Percentiles rank a stretch among this genome's conserved stretches.
phyloP scores from a whole-genome alignment of 495 filamentous ascomycete species.

The Cladorrhinum samala region DNA sequence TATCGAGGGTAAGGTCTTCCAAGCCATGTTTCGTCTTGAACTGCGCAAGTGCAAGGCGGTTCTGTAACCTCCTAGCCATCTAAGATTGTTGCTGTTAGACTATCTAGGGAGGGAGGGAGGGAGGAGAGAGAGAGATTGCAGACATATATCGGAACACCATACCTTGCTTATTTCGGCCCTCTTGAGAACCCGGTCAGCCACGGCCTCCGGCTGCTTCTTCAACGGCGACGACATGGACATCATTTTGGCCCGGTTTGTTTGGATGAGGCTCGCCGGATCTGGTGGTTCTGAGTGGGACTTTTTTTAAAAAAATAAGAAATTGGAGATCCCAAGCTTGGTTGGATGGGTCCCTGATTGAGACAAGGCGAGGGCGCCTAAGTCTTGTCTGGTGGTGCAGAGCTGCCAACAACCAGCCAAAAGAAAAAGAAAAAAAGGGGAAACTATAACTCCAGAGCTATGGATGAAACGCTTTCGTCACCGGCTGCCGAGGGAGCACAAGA shows the following conservation, averaged over 20 bases:
- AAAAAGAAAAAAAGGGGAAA: not conserved
- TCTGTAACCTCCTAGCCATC: constrained; percentile 87
- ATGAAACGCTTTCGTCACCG: constrained; percentile 3
- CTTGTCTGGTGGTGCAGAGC: not conserved
- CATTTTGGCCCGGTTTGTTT: constrained; percentile 13
- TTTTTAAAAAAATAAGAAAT: constrained; percentile 13
- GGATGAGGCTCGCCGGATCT: constrained; percentile 13
- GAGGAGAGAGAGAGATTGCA: too few relatives aligned
- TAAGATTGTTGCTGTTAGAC: constrained; percentile 32
- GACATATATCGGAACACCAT: constrained; percentile 11
- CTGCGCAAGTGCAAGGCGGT: constrained; percentile 88
- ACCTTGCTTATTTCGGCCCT: constrained; percentile 83
- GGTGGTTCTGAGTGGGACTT: constrained; percentile 18
- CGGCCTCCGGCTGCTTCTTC: constrained; percentile 57
- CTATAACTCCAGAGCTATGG: not conserved
- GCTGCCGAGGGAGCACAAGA: constrained; percentile 1
- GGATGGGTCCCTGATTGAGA: constrained; percentile 17
- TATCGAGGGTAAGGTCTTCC: constrained; percentile 69
- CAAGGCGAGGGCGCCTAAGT: constrained; percentile 9
- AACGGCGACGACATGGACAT: constrained; percentile 50
- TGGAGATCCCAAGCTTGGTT: constrained; percentile 24
- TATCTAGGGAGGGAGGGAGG: too few relatives aligned
- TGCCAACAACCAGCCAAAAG: constrained; percentile 1
- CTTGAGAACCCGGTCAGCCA: constrained; percentile 63
- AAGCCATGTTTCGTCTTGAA: constrained; percentile 93